Evolutionary conservation across 2,329 filamentous ascomycete genomes (phyloP).

Genomic region (Graphilbum ipis-grandicollis): DNA sequence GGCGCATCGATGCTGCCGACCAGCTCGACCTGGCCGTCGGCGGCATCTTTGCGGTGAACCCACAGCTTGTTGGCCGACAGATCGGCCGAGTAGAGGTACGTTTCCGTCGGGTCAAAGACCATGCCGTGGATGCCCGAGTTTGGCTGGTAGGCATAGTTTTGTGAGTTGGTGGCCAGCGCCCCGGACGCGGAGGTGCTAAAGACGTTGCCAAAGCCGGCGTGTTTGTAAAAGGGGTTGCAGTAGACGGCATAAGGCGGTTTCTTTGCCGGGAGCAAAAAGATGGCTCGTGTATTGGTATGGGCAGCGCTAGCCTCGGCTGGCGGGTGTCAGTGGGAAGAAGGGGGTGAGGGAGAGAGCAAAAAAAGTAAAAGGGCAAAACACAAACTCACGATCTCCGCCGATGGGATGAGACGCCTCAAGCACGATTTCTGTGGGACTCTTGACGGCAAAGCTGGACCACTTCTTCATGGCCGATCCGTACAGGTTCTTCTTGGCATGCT

Average conservation of each 20-base stretch:
- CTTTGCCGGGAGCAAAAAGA: slow-evolving; percentile 69
- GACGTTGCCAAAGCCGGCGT: slow-evolving; percentile 68
- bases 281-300: slow-evolving; percentile 70
- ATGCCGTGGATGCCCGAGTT: slow-evolving; percentile 64
- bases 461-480: slow-evolving; percentile 91
- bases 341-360: not conserved
- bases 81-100: slow-evolving; percentile 65
- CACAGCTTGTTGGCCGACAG: slow-evolving; percentile 66
- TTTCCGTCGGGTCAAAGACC: slow-evolving; percentile 60
- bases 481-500: slow-evolving; percentile 70
- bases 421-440: slow-evolving; percentile 56
- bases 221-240: slow-evolving; percentile 78
- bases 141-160: slow-evolving; percentile 56
- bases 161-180: slow-evolving; percentile 43
- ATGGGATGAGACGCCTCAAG: slow-evolving; percentile 62
- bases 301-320: slow-evolving; percentile 49
- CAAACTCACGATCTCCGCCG: slow-evolving; percentile 50
- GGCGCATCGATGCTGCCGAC: slow-evolving; percentile 61
- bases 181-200: slow-evolving; percentile 44
- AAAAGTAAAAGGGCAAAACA: slow-evolving; percentile 5
- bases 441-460: slow-evolving; percentile 68
- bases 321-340: not conserved
- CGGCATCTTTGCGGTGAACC: slow-evolving; percentile 52
- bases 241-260: slow-evolving; percentile 70
- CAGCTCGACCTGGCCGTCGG: slow-evolving; percentile 45